phyloP scores from a whole-genome alignment of 2,329 filamentous ascomycete species.

The Rhynchosporium graminicola region DNA sequence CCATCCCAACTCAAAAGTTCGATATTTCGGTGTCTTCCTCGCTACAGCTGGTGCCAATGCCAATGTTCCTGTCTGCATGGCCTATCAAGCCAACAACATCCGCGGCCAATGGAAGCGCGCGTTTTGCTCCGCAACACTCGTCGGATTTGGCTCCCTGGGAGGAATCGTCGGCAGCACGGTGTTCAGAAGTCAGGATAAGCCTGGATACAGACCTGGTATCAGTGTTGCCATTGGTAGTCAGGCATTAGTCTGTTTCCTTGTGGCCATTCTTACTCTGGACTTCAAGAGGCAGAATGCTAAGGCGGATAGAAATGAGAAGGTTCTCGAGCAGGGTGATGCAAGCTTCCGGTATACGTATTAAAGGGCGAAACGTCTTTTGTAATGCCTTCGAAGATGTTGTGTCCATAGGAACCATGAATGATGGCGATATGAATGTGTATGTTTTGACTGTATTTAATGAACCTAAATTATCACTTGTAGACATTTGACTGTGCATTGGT shows the following conservation, averaged over 20 bases:
- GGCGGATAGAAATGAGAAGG: constrained; percentile 39
- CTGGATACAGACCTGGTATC: constrained; percentile 46
- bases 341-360: constrained; percentile 39
- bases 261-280: constrained; percentile 34
- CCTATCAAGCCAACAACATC: constrained; percentile 78
- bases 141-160: constrained; percentile 75
- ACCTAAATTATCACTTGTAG: too few relatives aligned
- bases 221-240: constrained; percentile 28
- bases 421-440: background rate
- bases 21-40: constrained; percentile 57
- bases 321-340: constrained; percentile 39
- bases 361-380: background rate
- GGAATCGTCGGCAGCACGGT: constrained; percentile 76
- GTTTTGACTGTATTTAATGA: too few relatives aligned
- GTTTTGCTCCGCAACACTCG: constrained; percentile 73
- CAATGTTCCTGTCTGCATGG: constrained; percentile 73
- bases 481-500: too few relatives aligned
- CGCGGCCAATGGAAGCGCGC: constrained; percentile 87
- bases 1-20: constrained; percentile 49
- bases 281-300: constrained; percentile 40
- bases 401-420: background rate
- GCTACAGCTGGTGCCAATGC: constrained; percentile 60
- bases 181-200: constrained; percentile 60
- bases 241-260: constrained; percentile 33
- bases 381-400: background rate